Conservation (phyloP, 202 grass and related monocot genomes). For the Schoenoplectus triqueter region DNA sequence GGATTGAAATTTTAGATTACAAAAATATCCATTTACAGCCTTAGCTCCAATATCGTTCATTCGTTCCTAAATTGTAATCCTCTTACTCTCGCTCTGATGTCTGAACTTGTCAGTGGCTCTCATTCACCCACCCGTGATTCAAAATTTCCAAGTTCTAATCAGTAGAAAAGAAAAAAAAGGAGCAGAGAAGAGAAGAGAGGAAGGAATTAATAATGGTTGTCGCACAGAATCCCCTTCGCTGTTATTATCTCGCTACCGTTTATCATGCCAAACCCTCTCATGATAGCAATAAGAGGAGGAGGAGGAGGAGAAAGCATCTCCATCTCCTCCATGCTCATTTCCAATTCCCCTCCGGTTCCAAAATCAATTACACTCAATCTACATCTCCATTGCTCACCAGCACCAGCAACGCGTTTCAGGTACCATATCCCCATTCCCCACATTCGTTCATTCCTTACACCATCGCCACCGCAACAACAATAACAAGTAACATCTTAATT, state of each 20-base stretch:
- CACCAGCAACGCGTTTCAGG: background rate
- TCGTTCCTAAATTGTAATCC: background rate
- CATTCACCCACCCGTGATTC: background rate
- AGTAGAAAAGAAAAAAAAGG: background rate
- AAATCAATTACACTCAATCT: background rate
- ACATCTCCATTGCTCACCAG: background rate
- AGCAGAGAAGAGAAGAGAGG: background rate
- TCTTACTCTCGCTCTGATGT: background rate
- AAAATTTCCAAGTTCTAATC: background rate
- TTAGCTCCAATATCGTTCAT: background rate
- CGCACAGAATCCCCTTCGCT: background rate
- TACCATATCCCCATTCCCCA: background rate
- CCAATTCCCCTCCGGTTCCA: background rate
- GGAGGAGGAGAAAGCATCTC: background rate
- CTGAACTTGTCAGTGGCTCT: background rate
- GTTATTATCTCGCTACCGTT: background rate
- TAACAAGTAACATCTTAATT: constrained; percentile 5
- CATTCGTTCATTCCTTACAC: too few relatives aligned
- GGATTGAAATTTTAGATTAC: too few relatives aligned
- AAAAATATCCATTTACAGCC: too few relatives aligned
- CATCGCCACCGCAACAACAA: background rate
- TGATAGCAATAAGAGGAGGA: background rate
- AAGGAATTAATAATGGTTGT: background rate
- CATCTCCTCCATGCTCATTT: background rate
- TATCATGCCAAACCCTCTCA: background rate